These are phyloP conservation scores for Russula sp. DNA, from an alignment of 768 basidiomycete genomes.

Conservation along the genomic window DNA sequence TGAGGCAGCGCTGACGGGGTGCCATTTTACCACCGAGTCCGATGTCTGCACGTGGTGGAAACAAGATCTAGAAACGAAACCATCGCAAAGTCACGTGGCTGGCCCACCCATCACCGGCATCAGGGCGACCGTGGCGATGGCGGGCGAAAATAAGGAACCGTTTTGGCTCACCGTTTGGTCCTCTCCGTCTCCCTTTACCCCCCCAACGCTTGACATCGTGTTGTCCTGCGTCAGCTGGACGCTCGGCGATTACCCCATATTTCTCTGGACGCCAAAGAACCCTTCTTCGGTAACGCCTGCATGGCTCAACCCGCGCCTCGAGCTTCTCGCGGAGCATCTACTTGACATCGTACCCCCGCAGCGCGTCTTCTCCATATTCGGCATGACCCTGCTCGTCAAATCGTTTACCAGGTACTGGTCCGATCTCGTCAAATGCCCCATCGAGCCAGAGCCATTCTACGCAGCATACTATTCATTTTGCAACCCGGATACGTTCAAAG, in stretches of 20 bases:
- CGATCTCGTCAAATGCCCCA: conserved; percentile 32
- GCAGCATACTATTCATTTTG: conserved; percentile 42
- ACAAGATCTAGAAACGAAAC: conserved; percentile 23
- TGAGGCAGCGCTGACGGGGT: conserved; percentile 34
- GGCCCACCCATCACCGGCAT: neutral
- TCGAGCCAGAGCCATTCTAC: conserved; percentile 42
- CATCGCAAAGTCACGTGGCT: conserved; percentile 21
- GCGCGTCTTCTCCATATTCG: conserved; percentile 49
- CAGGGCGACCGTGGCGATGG: neutral
- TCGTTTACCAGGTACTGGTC: conserved; percentile 41
- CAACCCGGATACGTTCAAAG: conserved; percentile 33
- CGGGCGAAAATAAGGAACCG: conserved; percentile 21
- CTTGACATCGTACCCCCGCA: conserved; percentile 32
- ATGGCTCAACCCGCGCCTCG: conserved; percentile 32
- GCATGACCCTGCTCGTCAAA: conserved; percentile 35
- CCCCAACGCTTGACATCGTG: conserved; percentile 35
- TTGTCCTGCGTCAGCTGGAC: conserved; percentile 41
- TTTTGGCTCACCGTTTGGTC: conserved; percentile 50
- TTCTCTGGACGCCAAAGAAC: conserved; percentile 39
- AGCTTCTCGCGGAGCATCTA: conserved; percentile 34
- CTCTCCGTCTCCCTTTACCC: conserved; percentile 24
- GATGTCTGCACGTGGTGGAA: conserved; percentile 28
- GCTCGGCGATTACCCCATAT: conserved; percentile 44
- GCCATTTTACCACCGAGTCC: conserved; percentile 30
- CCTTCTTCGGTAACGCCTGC: conserved; percentile 25